Evolutionary conservation across 208 protist species (phyloP).

Genomic region (Angomonas ambiguus): DNA sequence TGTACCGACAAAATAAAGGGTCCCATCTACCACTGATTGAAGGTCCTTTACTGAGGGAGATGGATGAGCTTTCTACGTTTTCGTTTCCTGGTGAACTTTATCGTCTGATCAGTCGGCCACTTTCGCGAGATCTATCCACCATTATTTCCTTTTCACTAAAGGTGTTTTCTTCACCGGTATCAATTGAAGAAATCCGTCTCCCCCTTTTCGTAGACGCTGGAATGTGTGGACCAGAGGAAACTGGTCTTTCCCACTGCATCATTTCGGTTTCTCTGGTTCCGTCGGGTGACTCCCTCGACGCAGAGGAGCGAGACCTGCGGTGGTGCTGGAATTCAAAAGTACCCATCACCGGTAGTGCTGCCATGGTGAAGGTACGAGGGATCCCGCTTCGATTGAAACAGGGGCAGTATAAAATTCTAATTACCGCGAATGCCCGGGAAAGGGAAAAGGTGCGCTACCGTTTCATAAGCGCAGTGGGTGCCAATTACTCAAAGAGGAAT

Average conservation of each 20-base stretch:
- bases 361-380: slow-evolving; percentile 25
- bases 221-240: background rate
- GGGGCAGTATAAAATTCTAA: slow-evolving; percentile 29
- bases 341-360: slow-evolving; percentile 9
- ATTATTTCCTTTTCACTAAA: background rate
- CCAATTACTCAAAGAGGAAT: slow-evolving; percentile 32
- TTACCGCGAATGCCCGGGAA: background rate
- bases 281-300: background rate
- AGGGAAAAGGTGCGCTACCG: slow-evolving; percentile 15
- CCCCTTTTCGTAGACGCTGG: background rate
- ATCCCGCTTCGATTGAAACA: slow-evolving; percentile 23
- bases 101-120: background rate
- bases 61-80: background rate
- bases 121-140: background rate
- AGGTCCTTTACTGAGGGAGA: slow-evolving; percentile 6
- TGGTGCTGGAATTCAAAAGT: slow-evolving; percentile 2
- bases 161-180: background rate
- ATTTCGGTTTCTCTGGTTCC: background rate
- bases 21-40: slow-evolving; percentile 54
- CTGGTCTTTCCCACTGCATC: background rate
- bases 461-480: slow-evolving; percentile 23
- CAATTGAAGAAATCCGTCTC: background rate
- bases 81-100: background rate
- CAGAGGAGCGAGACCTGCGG: background rate
- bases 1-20: slow-evolving; percentile 73